Evolutionary conservation across 2,329 filamentous ascomycete genomes (phyloP).

Genomic region (Fusarium papillatum): DNA sequence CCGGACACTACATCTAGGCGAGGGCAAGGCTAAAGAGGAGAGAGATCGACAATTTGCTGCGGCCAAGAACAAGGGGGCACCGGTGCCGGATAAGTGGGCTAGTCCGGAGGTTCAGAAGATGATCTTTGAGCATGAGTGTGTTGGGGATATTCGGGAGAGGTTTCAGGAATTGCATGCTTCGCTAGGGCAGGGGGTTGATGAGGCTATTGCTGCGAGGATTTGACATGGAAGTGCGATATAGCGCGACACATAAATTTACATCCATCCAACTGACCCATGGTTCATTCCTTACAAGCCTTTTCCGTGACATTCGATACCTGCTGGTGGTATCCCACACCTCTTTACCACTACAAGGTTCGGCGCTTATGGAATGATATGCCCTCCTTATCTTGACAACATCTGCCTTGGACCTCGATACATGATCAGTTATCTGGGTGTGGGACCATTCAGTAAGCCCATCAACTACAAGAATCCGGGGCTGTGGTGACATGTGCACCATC

Average conservation of each 20-base stretch:
- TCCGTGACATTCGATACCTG: background rate
- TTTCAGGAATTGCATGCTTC: background rate
- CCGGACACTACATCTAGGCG: conserved; percentile 1
- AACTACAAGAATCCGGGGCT: background rate
- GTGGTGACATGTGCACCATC: too few species aligned
- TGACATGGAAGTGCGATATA: background rate
- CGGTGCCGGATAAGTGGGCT: conserved; percentile 28
- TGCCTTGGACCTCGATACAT: background rate
- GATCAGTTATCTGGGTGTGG: background rate
- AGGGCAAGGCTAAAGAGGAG: conserved; percentile 14
- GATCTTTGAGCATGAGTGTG: conserved; percentile 24
- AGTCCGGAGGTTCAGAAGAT: conserved; percentile 31
- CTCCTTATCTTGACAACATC: background rate
- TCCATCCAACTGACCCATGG: background rate
- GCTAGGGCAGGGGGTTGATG: background rate
- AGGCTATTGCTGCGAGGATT: background rate
- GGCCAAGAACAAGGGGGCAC: background rate
- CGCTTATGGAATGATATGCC: background rate
- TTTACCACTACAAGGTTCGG: background rate
- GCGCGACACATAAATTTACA: background rate
- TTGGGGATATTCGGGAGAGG: background rate
- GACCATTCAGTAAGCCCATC: too few species aligned
- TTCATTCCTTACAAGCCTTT: background rate
- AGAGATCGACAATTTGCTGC: conserved; percentile 15
- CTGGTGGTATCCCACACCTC: background rate